Percentiles rank a stretch among this genome's conserved stretches.
Conservation (phyloP, 108 stramenopile genomes). For the Cyclotella cryptica region DNA sequence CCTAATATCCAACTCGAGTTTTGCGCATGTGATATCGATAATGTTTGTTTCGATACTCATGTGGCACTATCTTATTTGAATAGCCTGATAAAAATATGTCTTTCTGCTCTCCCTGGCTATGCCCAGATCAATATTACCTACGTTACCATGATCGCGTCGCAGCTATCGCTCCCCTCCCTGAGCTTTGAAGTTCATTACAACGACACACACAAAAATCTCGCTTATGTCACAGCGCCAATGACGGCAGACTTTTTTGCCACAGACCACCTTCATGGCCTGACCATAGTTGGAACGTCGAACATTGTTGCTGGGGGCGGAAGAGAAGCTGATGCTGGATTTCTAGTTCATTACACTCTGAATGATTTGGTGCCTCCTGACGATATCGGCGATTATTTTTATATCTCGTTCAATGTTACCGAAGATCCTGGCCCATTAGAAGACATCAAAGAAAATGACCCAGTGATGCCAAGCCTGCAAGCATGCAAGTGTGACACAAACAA, state of each 20-base stretch:
- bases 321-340: neutral
- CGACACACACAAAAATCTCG: neutral
- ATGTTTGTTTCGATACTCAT: neutral
- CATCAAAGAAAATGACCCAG: too few relatives aligned
- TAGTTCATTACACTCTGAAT: slow-evolving; percentile 1
- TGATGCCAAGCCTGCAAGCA: too few relatives aligned
- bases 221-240: neutral
- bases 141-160: neutral
- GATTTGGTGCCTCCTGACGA: neutral
- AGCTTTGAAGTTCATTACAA: neutral
- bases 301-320: neutral
- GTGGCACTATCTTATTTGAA: neutral
- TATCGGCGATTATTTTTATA: neutral
- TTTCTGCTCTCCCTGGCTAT: neutral
- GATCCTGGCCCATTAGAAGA: neutral
- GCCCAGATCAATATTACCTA: neutral
- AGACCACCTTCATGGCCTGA: neutral
- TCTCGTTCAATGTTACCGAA: neutral
- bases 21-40: neutral
- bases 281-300: neutral
- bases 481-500: too few relatives aligned
- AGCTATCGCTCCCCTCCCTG: neutral
- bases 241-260: neutral
- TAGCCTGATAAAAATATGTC: neutral
- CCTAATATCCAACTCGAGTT: slow-evolving; percentile 3